These are phyloP conservation scores for Rasamsonia emersonii DNA, from an alignment of 2,329 filamentous ascomycete species.

Conservation along the genomic window DNA sequence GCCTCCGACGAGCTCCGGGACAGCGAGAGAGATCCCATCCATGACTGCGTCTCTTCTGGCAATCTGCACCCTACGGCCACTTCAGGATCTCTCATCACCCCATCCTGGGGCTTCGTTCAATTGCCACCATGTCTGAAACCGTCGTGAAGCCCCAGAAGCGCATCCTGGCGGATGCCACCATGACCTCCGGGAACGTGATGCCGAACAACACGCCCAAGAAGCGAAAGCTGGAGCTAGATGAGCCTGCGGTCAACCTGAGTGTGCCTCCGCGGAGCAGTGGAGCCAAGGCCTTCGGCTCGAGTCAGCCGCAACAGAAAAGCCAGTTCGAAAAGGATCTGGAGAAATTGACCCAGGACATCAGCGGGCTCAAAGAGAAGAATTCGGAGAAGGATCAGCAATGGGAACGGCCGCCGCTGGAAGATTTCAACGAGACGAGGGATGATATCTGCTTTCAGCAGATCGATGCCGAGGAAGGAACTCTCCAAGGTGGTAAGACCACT, in stretches of 20 bases:
- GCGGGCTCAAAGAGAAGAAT: slow-evolving; percentile 74
- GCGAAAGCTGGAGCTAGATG: slow-evolving; percentile 60
- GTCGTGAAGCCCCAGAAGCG: slow-evolving; percentile 56
- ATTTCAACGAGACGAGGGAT: slow-evolving; percentile 57
- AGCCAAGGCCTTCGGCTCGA: slow-evolving; percentile 53
- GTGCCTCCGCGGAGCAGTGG: slow-evolving; percentile 53
- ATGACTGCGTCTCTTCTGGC: too few relatives aligned
- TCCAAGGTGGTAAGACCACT: slow-evolving; percentile 66
- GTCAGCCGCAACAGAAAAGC: slow-evolving; percentile 65
- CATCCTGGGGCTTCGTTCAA: not conserved
- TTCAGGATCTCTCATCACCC: too few relatives aligned
- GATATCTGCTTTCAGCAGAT: slow-evolving; percentile 90
- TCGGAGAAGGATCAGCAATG: slow-evolving; percentile 90
- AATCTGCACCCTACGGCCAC: too few relatives aligned
- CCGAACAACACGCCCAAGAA: slow-evolving; percentile 58
- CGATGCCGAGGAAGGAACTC: slow-evolving; percentile 80
- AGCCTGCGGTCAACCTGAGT: slow-evolving; percentile 45
- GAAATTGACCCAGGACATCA: slow-evolving; percentile 91
- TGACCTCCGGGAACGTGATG: slow-evolving; percentile 53
- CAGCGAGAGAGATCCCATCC: too few relatives aligned
- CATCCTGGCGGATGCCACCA: slow-evolving; percentile 60
- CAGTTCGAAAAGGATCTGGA: slow-evolving; percentile 89
- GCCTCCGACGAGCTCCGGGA: too few relatives aligned
- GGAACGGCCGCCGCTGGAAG: slow-evolving; percentile 57
- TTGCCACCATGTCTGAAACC: slow-evolving; percentile 30